phyloP scores from a whole-genome alignment of 2,329 filamentous ascomycete species.

The Ophiocordyceps unilateralis region DNA sequence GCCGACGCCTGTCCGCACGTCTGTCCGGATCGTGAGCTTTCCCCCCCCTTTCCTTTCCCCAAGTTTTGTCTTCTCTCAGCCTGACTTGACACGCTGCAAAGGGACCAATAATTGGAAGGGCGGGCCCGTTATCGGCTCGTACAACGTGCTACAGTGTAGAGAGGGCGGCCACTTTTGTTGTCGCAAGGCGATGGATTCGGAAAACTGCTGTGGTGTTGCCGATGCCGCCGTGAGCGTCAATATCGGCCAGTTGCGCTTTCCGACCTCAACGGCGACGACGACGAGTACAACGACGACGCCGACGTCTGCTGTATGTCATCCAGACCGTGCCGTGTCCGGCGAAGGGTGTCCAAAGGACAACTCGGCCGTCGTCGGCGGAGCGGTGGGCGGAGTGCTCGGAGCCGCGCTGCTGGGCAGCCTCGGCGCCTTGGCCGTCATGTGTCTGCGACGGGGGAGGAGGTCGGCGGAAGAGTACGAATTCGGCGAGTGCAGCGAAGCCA shows the following conservation, averaged over 20 bases:
- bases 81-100: neutral
- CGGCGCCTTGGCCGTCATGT: slow-evolving; percentile 5
- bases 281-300: neutral
- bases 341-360: slow-evolving; percentile 7
- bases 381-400: slow-evolving; percentile 7
- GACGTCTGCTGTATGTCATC: neutral
- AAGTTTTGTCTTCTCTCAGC: neutral
- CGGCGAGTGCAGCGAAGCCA: too few relatives aligned
- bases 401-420: slow-evolving; percentile 8
- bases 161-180: slow-evolving; percentile 6
- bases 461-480: too few relatives aligned
- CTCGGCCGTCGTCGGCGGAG: slow-evolving; percentile 7
- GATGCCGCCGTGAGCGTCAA: slow-evolving; percentile 1
- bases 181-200: slow-evolving; percentile 1
- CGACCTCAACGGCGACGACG: neutral
- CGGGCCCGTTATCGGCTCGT: neutral
- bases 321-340: neutral
- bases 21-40: slow-evolving; percentile 4
- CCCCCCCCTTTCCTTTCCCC: neutral
- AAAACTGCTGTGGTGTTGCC: slow-evolving; percentile 6
- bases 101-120: slow-evolving; percentile 3
- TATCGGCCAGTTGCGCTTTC: slow-evolving; percentile 1
- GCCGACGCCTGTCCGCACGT: slow-evolving; percentile 5
- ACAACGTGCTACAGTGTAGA: slow-evolving; percentile 7
- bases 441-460: neutral